These are phyloP conservation scores for Ophiocordyceps camponoti-saundersi DNA, from an alignment of 2,329 filamentous ascomycete genomes.

Conservation along the genomic window DNA sequence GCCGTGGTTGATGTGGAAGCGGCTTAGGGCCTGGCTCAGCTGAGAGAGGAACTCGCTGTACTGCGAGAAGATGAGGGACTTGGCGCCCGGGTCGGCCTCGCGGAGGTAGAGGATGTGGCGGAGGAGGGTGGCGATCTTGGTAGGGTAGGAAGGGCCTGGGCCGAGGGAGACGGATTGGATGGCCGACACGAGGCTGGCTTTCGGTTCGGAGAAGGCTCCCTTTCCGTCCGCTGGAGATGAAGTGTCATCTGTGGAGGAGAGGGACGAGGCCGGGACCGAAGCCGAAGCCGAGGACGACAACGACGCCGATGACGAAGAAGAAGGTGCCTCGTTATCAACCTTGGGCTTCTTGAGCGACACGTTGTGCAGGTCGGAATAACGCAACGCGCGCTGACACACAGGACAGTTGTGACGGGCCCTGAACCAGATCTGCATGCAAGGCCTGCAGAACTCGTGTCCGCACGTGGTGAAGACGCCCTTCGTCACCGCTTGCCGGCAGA, in stretches of 20 bases:
- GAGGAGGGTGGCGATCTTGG: slow-evolving; percentile 72
- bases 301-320: no score
- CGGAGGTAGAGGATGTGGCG: slow-evolving; percentile 78
- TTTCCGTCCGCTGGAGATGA: no score
- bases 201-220: no score
- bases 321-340: slow-evolving; percentile 40
- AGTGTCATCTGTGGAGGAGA: no score
- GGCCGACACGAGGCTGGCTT: no score
- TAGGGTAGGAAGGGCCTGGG: slow-evolving; percentile 54
- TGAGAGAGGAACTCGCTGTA: slow-evolving; percentile 64
- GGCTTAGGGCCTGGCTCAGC: slow-evolving; percentile 49
- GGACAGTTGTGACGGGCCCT: slow-evolving; percentile 60
- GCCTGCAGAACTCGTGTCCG: slow-evolving; percentile 83
- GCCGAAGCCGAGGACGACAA: no score
- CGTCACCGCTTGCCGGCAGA: slow-evolving; percentile 64
- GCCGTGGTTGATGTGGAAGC: slow-evolving; percentile 56
- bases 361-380: slow-evolving; percentile 55
- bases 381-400: slow-evolving; percentile 59
- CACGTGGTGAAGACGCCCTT: slow-evolving; percentile 73
- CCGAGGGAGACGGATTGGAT: no score
- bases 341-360: slow-evolving; percentile 69
- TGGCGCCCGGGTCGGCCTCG: slow-evolving; percentile 67
- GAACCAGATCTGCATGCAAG: slow-evolving; percentile 72
- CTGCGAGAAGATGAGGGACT: slow-evolving; percentile 90
- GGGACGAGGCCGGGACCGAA: no score